Percentiles rank a stretch among this genome's conserved stretches.
These are phyloP conservation scores for Capsella rubella DNA, from an alignment of 441 rosid species.

Conservation along the genomic window DNA sequence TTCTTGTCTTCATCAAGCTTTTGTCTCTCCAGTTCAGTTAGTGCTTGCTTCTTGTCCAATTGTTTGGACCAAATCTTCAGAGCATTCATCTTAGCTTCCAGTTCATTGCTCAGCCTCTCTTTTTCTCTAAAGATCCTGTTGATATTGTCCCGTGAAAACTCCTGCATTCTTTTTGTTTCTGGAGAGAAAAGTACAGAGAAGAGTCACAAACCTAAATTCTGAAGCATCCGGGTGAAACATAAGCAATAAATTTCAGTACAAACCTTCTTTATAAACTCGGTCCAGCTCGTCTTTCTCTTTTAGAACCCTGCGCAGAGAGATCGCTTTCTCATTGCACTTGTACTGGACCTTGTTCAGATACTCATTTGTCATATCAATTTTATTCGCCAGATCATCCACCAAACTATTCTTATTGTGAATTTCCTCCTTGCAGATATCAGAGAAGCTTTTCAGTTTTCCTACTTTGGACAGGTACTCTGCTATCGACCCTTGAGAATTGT, in stretches of 20 bases:
- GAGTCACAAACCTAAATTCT: neutral
- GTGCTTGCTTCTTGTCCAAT: conserved; percentile 79
- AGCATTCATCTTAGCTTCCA: conserved; percentile 65
- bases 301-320: conserved; percentile 68
- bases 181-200: conserved; percentile 34
- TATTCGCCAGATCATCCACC: conserved; percentile 59
- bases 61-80: conserved; percentile 67
- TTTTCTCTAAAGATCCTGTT: conserved; percentile 68
- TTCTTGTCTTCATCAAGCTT: conserved; percentile 82
- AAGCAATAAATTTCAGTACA: conserved; percentile 28
- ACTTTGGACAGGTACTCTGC: conserved; percentile 69
- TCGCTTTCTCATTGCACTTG: conserved; percentile 60
- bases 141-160: conserved; percentile 60
- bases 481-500: conserved; percentile 57
- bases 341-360: conserved; percentile 55
- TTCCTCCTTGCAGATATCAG: conserved; percentile 57
- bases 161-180: conserved; percentile 86
- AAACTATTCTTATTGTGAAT: conserved; percentile 46
- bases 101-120: conserved; percentile 58
- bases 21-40: conserved; percentile 84
- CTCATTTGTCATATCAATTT: conserved; percentile 69
- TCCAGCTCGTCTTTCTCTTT: conserved; percentile 76
- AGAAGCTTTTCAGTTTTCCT: conserved; percentile 65
- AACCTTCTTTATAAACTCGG: conserved; percentile 73
- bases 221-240: conserved; percentile 11